Evolutionary conservation across 2,329 filamentous ascomycete genomes (phyloP).

Genomic region (Colletotrichum sp.): DNA sequence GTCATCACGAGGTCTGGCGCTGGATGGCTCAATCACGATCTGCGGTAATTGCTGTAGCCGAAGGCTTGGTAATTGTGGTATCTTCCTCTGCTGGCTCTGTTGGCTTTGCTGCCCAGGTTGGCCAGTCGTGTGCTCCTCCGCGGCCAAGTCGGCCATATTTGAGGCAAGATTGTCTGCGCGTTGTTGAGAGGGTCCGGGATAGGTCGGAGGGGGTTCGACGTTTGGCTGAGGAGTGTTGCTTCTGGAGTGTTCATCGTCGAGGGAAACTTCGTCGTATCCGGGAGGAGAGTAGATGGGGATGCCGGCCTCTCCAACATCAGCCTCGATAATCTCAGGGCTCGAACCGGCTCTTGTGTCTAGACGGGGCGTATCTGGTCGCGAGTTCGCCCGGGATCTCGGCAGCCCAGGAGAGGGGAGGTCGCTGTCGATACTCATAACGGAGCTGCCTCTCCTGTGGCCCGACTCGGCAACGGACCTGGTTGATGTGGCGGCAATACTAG

Average conservation of each 20-base stretch:
- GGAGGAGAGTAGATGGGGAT: conserved; percentile 54
- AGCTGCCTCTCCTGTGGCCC: conserved; percentile 53
- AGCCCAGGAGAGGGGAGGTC: conserved; percentile 46
- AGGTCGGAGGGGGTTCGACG: conserved; percentile 57
- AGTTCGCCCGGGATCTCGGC: conserved; percentile 44
- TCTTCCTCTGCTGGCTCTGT: conserved; percentile 27
- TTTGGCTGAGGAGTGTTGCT: conserved; percentile 42
- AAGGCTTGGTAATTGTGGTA: conserved; percentile 58
- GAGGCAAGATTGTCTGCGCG: conserved; percentile 13
- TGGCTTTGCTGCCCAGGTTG: conserved; percentile 20
- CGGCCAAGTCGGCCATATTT: conserved; percentile 24
- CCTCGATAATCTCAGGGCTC: conserved; percentile 58
- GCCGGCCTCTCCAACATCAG: conserved; percentile 50
- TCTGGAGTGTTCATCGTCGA: conserved; percentile 44
- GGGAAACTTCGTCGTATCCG: conserved; percentile 57
- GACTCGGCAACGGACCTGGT: conserved; percentile 37
- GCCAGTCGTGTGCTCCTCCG: conserved; percentile 26
- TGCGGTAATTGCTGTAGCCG: conserved; percentile 55
- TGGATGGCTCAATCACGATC: conserved; percentile 64
- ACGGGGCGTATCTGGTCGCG: conserved; percentile 47
- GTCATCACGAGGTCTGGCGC: conserved; percentile 23
- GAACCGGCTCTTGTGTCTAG: conserved; percentile 49
- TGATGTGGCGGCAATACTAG: conserved; percentile 58
- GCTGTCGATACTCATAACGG: conserved; percentile 59
- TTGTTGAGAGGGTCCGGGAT: conserved; percentile 43